Conservation (phyloP, 2,329 filamentous ascomycete genomes). For the Parafenestella ontariensis region DNA sequence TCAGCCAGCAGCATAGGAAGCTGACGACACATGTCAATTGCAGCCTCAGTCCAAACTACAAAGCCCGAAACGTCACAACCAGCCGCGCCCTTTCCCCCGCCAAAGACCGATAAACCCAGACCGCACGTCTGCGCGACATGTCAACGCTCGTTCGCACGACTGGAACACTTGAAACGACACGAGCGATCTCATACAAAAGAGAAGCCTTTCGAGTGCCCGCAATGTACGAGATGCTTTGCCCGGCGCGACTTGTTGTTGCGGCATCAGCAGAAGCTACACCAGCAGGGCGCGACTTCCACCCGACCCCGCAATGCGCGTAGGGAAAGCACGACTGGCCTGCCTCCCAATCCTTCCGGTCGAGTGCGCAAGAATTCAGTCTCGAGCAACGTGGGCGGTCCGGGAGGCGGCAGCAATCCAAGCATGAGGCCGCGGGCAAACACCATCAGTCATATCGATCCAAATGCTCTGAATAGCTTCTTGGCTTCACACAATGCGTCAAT, state of each 20-base stretch:
- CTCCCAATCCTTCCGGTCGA: conserved; percentile 71
- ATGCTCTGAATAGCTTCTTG: conserved; percentile 73
- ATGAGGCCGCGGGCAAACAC: conserved; percentile 95
- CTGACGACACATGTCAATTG: conserved; percentile 26
- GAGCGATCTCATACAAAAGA: conserved; percentile 98
- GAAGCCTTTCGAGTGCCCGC: conserved; percentile 97
- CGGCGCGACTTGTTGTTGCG: conserved; percentile 88
- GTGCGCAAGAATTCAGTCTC: conserved; percentile 94
- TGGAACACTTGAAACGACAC: conserved; percentile 97
- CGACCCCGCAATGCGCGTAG: conserved; percentile 82
- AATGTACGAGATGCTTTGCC: conserved; percentile 94
- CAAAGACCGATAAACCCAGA: conserved; percentile 96
- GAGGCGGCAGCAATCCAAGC: conserved; percentile 55
- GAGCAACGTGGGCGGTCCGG: conserved; percentile 59
- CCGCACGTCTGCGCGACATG: conserved; percentile 95
- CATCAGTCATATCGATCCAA: conserved; percentile 88
- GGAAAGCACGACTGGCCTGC: conserved; percentile 81
- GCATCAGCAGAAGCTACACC: conserved; percentile 98
- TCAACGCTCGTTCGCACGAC: conserved; percentile 86
- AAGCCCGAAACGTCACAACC: conserved; percentile 39
- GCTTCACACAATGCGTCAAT: conserved; percentile 62
- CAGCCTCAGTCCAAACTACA: conserved; percentile 42
- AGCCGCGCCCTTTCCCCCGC: conserved; percentile 68
- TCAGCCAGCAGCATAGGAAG: background rate
- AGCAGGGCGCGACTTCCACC: conserved; percentile 86